Conservation (phyloP, 257 asterid genomes). For the Orobanche coerulescens region DNA sequence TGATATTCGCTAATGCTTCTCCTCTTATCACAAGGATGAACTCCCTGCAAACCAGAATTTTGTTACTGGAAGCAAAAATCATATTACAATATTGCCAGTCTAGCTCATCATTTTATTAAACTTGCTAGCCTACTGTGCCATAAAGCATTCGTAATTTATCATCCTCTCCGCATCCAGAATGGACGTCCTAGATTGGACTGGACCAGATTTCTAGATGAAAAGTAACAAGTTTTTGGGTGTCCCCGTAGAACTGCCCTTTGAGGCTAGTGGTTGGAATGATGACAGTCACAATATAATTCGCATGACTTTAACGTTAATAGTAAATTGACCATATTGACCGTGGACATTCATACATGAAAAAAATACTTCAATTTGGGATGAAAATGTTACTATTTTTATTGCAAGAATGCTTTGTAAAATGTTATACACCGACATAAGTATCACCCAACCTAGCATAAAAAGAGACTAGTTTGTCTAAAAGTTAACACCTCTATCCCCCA, state of each 20-base stretch:
- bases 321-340: background rate
- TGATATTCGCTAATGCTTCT: slow-evolving; percentile 77
- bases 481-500: background rate
- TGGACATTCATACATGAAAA: background rate
- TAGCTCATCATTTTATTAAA: slow-evolving; percentile 6
- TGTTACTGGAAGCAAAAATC: background rate
- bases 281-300: background rate
- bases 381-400: background rate
- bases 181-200: background rate
- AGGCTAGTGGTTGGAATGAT: background rate
- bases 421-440: background rate
- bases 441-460: background rate
- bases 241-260: background rate
- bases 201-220: background rate
- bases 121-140: background rate
- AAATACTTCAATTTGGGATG: background rate
- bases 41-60: slow-evolving; percentile 51
- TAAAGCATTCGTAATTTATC: background rate
- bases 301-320: background rate
- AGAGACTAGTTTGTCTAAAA: background rate
- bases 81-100: background rate
- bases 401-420: background rate
- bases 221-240: background rate
- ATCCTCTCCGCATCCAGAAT: background rate
- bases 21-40: slow-evolving; percentile 93